Base-by-base conservation (phyloP, 2,329 filamentous ascomycete genomes). In the Verticillium klebahnii region DNA sequence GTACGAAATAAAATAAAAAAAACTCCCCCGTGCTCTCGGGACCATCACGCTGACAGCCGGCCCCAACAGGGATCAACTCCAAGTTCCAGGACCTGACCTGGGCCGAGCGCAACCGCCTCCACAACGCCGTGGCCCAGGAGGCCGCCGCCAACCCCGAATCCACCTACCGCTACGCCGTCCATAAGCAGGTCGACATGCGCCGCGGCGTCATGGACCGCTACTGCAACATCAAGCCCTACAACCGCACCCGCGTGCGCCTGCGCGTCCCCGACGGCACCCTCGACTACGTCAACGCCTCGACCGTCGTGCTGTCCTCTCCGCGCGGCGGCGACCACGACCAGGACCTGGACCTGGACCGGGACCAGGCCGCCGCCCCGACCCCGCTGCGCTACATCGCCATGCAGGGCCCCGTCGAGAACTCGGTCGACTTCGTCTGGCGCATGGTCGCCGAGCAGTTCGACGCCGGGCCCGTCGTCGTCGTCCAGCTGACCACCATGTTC, bases 401-500 rank as follows among this genome's bases (percentile, higher is more conserved):
- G 74, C 92, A 96, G 77, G 95, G 95, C 0, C 95, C 95, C 6
- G 97, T 93, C 70, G 75, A 82, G 63, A 85, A 86, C 31, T 91
- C 90, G 17, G 82, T 89, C 61, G 86, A 88, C 67, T 92, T 96
- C 71, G 91, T 96, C 67, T 99, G 94, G 91, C 91, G 95, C 71
- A 99, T 99, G 95, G 82, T 97, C 39, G 91, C 91, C 73, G 89
- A 96, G 70, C 92, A 96, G 74, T 75, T 83, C 59, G 71, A 78
- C 31, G 87, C 29, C 29, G 29, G 88, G 56, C 86, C 89, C 2
- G 92, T 87, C 1, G 92, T 98, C 61, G 89, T 98, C 60, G 89
- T 98, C 62, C 97, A 98, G 91, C 85, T 99, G 65, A 99, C 94
- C 2, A 92, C 93, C 72, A 94, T 92, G 31, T 83, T 91, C 71